phyloP scores from a whole-genome alignment of 108 stramenopile species.

The Skeletonema tropicum region DNA sequence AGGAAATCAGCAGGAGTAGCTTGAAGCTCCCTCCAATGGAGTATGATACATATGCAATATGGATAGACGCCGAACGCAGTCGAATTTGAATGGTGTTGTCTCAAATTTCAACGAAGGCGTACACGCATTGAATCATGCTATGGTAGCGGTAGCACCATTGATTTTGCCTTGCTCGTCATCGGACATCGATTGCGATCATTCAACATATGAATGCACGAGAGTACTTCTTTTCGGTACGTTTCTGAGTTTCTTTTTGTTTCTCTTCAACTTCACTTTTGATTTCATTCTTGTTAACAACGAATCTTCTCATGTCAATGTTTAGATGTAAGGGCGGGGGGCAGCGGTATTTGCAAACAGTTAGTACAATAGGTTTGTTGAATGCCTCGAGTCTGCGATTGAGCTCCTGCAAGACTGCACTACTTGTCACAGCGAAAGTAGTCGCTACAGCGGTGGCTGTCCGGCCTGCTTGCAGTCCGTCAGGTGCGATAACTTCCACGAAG shows the following conservation, averaged over 20 bases:
- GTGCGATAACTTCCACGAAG: conserved; percentile 80
- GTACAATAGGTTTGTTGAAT: conserved; percentile 59
- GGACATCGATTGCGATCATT: conserved; percentile 85
- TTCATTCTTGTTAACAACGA: not conserved
- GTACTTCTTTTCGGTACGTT: conserved; percentile 58
- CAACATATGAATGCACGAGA: conserved; percentile 59
- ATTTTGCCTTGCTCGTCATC: conserved; percentile 82
- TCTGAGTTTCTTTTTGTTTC: not conserved
- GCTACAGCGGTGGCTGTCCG: conserved; percentile 84
- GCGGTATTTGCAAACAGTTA: conserved; percentile 65
- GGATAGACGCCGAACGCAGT: conserved; percentile 90
- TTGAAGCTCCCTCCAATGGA: conserved; percentile 90
- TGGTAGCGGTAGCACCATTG: conserved; percentile 90
- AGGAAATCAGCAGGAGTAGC: conserved; percentile 75
- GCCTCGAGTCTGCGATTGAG: conserved; percentile 68
- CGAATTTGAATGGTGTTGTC: conserved; percentile 48
- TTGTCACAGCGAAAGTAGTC: conserved; percentile 31
- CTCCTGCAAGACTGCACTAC: conserved; percentile 72
- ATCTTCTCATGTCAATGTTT: not conserved
- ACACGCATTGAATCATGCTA: conserved; percentile 92
- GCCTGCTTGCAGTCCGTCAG: conserved; percentile 74
- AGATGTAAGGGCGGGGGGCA: conserved; percentile 80
- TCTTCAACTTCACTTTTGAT: not conserved
- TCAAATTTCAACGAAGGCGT: conserved; percentile 74
- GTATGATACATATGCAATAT: conserved; percentile 90